phyloP scores from a whole-genome alignment of 1,139 yeast species.

The Geotrichum aggregatum region DNA sequence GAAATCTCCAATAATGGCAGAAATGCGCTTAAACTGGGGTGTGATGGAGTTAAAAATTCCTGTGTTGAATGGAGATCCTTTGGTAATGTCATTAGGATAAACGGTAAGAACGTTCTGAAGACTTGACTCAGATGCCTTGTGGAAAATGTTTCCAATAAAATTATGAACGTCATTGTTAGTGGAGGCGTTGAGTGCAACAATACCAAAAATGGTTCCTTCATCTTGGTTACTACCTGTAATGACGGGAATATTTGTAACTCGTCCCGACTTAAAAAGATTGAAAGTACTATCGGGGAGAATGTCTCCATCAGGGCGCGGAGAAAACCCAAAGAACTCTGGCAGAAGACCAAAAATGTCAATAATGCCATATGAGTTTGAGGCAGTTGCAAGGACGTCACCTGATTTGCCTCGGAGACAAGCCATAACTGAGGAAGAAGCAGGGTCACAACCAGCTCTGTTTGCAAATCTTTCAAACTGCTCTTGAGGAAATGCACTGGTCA shows the following conservation, averaged over 20 bases:
- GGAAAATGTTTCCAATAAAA: conserved; percentile 18
- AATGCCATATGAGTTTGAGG: conserved; percentile 20
- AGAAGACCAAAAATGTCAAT: conserved; percentile 15
- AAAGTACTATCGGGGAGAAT: conserved; percentile 18
- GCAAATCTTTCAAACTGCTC: conserved; percentile 22
- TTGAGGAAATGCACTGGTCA: conserved; percentile 21
- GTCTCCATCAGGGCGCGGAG: conserved; percentile 28
- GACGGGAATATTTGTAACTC: conserved; percentile 25
- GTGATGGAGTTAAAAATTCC: conserved; percentile 21
- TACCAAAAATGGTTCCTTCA: conserved; percentile 28
- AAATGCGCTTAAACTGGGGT: conserved; percentile 26
- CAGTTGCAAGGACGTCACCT: conserved; percentile 19
- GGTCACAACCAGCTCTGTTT: conserved; percentile 23
- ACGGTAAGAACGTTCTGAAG: conserved; percentile 14
- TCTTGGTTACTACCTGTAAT: conserved; percentile 28
- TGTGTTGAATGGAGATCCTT: conserved; percentile 29
- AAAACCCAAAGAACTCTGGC: conserved; percentile 20
- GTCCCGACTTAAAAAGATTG: conserved; percentile 19
- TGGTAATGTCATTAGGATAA: conserved; percentile 23
- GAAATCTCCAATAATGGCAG: conserved; percentile 25
- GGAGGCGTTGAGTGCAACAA: conserved; percentile 16
- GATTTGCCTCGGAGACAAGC: conserved; percentile 25
- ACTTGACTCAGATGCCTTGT: conserved; percentile 11
- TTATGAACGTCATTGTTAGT: conserved; percentile 20
- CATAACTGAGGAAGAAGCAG: conserved; percentile 18